Percentiles rank a stretch among this genome's conserved stretches.
Conservation (phyloP, 192 early-diverging fungal species). For the Pilaira anomala region DNA sequence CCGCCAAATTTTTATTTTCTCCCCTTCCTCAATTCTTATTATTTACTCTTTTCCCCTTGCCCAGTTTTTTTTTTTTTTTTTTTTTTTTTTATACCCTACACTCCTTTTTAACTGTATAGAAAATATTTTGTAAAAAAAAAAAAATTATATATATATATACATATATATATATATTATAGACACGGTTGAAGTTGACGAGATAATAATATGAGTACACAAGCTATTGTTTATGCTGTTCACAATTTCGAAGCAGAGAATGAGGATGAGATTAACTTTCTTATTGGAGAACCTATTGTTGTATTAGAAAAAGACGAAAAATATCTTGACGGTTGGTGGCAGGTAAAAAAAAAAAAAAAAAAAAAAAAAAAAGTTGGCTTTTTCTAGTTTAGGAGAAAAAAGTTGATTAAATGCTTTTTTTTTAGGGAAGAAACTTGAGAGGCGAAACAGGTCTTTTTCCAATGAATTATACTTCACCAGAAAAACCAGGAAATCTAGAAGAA, state of each 20-base stretch:
- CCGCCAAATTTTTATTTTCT: too few relatives aligned
- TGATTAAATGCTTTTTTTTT: constrained; percentile 33
- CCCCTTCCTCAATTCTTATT: too few relatives aligned
- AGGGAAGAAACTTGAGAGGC: constrained; percentile 66
- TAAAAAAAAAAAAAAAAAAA: constrained; percentile 26
- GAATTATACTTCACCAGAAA: constrained; percentile 52
- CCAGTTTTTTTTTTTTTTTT: too few relatives aligned
- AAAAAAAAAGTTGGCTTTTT: neutral
- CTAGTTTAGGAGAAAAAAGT: constrained; percentile 38
- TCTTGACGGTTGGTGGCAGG: constrained; percentile 82
- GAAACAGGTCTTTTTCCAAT: constrained; percentile 69
- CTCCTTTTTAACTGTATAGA: too few relatives aligned
- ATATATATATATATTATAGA: too few relatives aligned
- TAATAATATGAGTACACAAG: constrained; percentile 31
- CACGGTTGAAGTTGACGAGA: too few relatives aligned
- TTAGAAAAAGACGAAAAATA: constrained; percentile 70
- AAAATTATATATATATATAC: too few relatives aligned
- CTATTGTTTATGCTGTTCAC: constrained; percentile 56
- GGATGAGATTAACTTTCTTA: constrained; percentile 69
- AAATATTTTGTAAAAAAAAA: too few relatives aligned
- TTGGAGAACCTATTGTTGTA: constrained; percentile 68
- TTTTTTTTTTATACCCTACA: too few relatives aligned
- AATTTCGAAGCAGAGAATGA: constrained; percentile 62
- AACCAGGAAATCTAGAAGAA: neutral
- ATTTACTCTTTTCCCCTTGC: too few relatives aligned